These are phyloP conservation scores for Colletotrichum paranaense DNA, from an alignment of 2,329 filamentous ascomycete species.

Conservation along the genomic window DNA sequence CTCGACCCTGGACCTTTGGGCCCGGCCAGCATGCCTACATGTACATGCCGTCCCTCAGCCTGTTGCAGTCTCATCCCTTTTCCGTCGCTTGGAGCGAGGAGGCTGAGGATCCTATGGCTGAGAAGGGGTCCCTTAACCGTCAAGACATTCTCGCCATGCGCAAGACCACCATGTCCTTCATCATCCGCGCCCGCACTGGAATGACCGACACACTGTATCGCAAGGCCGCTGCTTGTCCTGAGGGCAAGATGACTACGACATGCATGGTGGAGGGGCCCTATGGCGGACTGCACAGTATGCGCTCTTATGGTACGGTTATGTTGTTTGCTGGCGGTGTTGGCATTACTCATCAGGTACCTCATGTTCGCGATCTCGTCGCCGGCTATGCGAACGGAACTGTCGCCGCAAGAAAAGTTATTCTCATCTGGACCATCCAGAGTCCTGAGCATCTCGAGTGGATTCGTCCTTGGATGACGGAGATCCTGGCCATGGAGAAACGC, in stretches of 20 bases:
- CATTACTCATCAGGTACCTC: conserved; percentile 82
- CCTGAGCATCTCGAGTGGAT: conserved; percentile 88
- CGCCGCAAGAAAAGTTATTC: conserved; percentile 76
- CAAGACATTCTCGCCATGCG: conserved; percentile 69
- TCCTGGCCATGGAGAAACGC: conserved; percentile 79
- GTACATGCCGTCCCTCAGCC: conserved; percentile 78
- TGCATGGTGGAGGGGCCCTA: conserved; percentile 83
- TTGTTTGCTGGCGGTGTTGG: conserved; percentile 85
- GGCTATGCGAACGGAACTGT: conserved; percentile 77
- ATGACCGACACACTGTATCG: conserved; percentile 78
- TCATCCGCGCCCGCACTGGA: conserved; percentile 79
- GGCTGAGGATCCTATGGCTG: conserved; percentile 59
- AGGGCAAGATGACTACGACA: conserved; percentile 70
- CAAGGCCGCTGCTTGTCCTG: conserved; percentile 70
- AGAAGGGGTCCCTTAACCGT: conserved; percentile 69
- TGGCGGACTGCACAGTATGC: conserved; percentile 75
- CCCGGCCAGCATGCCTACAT: conserved; percentile 84
- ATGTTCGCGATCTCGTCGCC: conserved; percentile 77
- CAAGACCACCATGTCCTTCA: conserved; percentile 76
- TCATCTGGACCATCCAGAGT: conserved; percentile 84
- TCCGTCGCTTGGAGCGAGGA: conserved; percentile 83
- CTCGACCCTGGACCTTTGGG: conserved; percentile 80
- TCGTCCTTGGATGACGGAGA: conserved; percentile 84
- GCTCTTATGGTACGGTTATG: conserved; percentile 82
- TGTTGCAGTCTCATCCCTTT: conserved; percentile 83